phyloP scores from a whole-genome alignment of 1,284 basidiomycete species.

The Ceratobasidium sp. region DNA sequence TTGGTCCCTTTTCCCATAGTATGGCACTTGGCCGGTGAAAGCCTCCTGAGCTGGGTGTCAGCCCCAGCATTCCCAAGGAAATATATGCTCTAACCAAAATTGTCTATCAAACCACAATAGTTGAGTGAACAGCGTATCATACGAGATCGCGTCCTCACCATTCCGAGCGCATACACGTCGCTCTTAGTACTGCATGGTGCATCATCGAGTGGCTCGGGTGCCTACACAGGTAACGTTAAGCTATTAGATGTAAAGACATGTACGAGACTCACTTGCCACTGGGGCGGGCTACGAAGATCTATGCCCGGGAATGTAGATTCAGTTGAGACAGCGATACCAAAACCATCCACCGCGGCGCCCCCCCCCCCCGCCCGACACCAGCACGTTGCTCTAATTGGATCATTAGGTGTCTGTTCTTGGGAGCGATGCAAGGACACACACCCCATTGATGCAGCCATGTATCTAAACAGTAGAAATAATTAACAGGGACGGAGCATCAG shows the following conservation, averaged over 20 bases:
- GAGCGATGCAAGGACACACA: neutral
- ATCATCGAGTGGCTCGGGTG: neutral
- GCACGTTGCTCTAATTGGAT: slow-evolving; percentile 2
- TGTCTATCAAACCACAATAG: neutral
- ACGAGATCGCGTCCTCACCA: neutral
- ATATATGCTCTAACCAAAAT: slow-evolving; percentile 1
- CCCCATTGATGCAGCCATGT: slow-evolving; percentile 9
- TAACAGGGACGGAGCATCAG: neutral
- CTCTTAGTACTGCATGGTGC: neutral
- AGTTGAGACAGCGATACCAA: neutral
- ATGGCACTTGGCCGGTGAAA: neutral
- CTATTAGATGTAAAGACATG: neutral
- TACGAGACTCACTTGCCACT: neutral
- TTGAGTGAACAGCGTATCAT: neutral
- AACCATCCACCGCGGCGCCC: neutral
- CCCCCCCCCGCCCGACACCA: neutral
- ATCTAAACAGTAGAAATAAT: neutral
- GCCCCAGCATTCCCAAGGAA: too few species aligned
- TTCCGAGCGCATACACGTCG: slow-evolving; percentile 25
- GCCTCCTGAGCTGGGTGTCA: neutral
- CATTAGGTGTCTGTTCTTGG: neutral
- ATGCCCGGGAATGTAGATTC: too few species aligned
- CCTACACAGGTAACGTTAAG: neutral
- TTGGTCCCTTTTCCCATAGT: neutral
- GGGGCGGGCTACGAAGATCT: neutral